Base-by-base conservation (phyloP, 2,329 filamentous ascomycete genomes). In the Nemania abortiva region DNA sequence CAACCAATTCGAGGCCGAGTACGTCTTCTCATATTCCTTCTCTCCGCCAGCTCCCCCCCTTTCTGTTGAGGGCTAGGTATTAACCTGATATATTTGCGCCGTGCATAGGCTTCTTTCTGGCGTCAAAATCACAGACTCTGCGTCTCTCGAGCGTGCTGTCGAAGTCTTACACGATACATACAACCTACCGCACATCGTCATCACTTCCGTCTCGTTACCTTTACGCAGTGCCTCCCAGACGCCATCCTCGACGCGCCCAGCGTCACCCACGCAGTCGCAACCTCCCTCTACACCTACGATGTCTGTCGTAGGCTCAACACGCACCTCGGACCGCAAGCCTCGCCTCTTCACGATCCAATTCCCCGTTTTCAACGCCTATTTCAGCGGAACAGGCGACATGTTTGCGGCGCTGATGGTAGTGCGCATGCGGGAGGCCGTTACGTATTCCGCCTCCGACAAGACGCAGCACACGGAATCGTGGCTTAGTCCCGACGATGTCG, bases 1-100 rank as follows among this genome's bases (percentile, higher is more conserved):
- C 3, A 99, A 99, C 79, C 95, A 98, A 75, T 99, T 98, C 74
- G 96, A 99, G 83, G 94, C 95, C 52, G 95, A 99, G 93, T 97
- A 84, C 74, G 90, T 82, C n/a, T 53, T 54, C 27, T 37, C 29
- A 22, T 27, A 70, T 45, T 15, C 10, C 31, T 59, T 54, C 24
- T 58, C 56, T 29, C 55, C 39, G 11, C 13, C 13, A 22, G 7
- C 29, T 54, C n/a, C 31, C 2, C 42, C 15, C 34, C 24, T 47
- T 42, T 37, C 3, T n/a, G 6, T 15, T 9, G 15, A 69, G 27
- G 20, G 5, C 45, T 24, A 20, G 10, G 18, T 2, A 55, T 52
- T 65, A 45, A 70, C 20, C 3, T 18, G 2, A 20, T 0, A 18
- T 56, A 55, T 34, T n/a, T 39, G 37, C 52, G 10, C 20, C n/a